Conservation (phyloP, 2,329 filamentous ascomycete genomes). For the Penicillium griseofulvum region DNA sequence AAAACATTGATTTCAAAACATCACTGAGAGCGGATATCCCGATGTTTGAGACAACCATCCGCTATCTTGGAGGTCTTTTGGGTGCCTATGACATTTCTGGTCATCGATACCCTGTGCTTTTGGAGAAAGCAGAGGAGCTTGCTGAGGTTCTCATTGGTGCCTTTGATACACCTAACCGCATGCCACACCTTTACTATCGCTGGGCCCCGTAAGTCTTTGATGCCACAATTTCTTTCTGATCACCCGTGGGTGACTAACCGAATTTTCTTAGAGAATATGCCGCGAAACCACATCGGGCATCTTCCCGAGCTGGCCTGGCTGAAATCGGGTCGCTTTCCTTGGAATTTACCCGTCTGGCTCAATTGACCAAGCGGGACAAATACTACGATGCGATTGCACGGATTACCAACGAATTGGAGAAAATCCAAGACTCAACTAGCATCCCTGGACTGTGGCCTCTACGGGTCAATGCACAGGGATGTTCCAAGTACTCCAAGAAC, state of each 20-base stretch:
- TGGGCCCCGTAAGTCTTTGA: constrained; percentile 62
- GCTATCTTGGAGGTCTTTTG: constrained; percentile 83
- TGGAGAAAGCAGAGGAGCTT: constrained; percentile 76
- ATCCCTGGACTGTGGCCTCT: constrained; percentile 80
- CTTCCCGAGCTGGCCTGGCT: constrained; percentile 55
- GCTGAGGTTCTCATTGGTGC: constrained; percentile 76
- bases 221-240: background rate
- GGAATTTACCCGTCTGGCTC: constrained; percentile 86
- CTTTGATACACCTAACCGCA: constrained; percentile 90
- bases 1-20: constrained; percentile 78
- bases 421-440: constrained; percentile 67
- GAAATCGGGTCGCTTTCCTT: constrained; percentile 77
- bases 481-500: constrained; percentile 57
- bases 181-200: constrained; percentile 78
- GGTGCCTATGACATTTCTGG: constrained; percentile 84
- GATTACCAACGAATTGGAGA: constrained; percentile 75
- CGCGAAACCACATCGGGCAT: constrained; percentile 63
- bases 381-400: constrained; percentile 90
- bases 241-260: constrained; percentile 6
- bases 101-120: constrained; percentile 63
- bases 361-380: constrained; percentile 74
- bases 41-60: constrained; percentile 89
- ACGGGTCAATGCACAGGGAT: constrained; percentile 74
- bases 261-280: constrained; percentile 47
- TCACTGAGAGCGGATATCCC: constrained; percentile 68